These are phyloP conservation scores for Pecoramyces ruminantium DNA, from an alignment of 192 early-diverging fungal genomes.

Conservation along the genomic window DNA sequence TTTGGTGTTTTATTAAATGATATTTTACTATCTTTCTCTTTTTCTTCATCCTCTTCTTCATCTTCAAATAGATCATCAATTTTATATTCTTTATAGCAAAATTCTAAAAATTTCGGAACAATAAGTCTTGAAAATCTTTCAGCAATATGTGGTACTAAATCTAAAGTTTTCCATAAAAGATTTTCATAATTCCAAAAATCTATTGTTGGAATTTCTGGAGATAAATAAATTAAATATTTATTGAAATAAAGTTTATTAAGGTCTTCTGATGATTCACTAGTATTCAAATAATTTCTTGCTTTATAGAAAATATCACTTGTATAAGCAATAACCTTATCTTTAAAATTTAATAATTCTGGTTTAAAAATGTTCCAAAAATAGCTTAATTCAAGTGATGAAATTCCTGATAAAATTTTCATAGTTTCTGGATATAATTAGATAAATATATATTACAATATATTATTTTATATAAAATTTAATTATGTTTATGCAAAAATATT, in stretches of 20 bases:
- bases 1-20: slow-evolving; percentile 5
- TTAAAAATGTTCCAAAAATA: not conserved
- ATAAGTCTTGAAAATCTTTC: slow-evolving; percentile 44
- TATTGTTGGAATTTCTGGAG: not conserved
- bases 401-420: not conserved
- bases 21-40: slow-evolving; percentile 2
- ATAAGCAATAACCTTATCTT: not conserved
- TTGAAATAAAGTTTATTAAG: not conserved
- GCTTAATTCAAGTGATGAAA: not conserved
- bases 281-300: not conserved
- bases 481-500: too few relatives aligned
- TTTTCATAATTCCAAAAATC: not conserved
- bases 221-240: not conserved
- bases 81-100: slow-evolving; percentile 29
- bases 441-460: too few relatives aligned
- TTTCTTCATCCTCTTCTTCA: slow-evolving; percentile 13
- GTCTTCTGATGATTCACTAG: not conserved
- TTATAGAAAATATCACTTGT: not conserved
- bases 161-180: not conserved
- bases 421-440: slow-evolving; percentile 15
- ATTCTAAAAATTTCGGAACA: slow-evolving; percentile 43
- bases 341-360: not conserved
- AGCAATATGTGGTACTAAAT: slow-evolving; percentile 24
- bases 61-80: slow-evolving; percentile 17
- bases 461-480: too few relatives aligned